Evolutionary conservation across 441 rosid genomes (phyloP).

Genomic region (Bruguiera hainesii): DNA sequence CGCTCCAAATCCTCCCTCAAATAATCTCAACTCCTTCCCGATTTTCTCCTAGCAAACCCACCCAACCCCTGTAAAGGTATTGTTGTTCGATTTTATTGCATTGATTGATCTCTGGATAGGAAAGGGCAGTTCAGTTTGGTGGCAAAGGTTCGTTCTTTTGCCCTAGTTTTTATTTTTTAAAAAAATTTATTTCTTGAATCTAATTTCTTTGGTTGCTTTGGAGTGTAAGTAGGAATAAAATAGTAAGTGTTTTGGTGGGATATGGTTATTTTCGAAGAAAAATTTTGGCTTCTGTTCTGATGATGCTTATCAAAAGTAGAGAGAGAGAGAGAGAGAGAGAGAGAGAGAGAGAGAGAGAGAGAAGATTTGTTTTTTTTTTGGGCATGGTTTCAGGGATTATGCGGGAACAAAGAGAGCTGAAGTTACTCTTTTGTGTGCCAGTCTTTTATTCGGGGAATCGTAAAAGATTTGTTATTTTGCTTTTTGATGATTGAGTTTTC

Average conservation of each 20-base stretch:
- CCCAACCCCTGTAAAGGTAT: neutral
- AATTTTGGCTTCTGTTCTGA: neutral
- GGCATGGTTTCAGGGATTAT: slow-evolving; percentile 3
- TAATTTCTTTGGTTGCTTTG: neutral
- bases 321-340: too few species aligned
- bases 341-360: neutral
- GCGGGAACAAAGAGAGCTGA: too few species aligned
- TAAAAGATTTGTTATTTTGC: too few species aligned
- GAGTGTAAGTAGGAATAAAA: slow-evolving; percentile 1
- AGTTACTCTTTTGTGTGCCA: too few species aligned
- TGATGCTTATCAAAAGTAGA: neutral
- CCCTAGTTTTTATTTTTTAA: slow-evolving; percentile 13
- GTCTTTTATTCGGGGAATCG: too few species aligned
- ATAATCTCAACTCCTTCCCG: too few species aligned
- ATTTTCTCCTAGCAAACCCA: too few species aligned
- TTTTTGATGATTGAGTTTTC: too few species aligned
- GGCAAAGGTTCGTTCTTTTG: slow-evolving; percentile 29
- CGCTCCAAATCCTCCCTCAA: too few species aligned
- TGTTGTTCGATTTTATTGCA: slow-evolving; percentile 4
- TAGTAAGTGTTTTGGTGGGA: slow-evolving; percentile 6
- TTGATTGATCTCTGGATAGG: neutral
- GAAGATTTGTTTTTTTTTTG: neutral
- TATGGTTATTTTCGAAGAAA: slow-evolving; percentile 11
- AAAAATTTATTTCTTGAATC: neutral
- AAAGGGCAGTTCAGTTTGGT: slow-evolving; percentile 11